Conservation (phyloP, 2,329 filamentous ascomycete species). For the Bipolaris victoriae region DNA sequence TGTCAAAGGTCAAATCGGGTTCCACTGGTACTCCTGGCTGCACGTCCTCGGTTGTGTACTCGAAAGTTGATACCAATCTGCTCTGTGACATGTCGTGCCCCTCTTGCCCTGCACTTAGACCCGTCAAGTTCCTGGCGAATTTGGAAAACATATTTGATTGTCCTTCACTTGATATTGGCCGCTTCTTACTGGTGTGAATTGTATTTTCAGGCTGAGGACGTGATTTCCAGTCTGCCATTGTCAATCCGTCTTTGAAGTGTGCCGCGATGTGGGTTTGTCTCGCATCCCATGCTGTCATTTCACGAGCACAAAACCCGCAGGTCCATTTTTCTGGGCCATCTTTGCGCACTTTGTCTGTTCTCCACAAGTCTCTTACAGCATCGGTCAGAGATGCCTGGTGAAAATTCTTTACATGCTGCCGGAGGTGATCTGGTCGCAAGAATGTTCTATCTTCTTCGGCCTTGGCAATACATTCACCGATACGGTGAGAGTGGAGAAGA, state of each 20-base stretch:
- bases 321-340: slow-evolving; percentile 28
- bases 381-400: slow-evolving; percentile 34
- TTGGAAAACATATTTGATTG: slow-evolving; percentile 4
- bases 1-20: neutral
- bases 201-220: neutral
- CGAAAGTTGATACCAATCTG: neutral
- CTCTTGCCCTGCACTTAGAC: neutral
- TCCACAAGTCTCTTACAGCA: slow-evolving; percentile 38
- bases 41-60: neutral
- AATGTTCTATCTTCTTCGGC: slow-evolving; percentile 39
- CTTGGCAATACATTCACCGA: slow-evolving; percentile 40
- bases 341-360: slow-evolving; percentile 24
- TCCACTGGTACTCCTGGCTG: neutral
- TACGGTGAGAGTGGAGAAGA: slow-evolving; percentile 35
- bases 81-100: neutral
- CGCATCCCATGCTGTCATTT: slow-evolving; percentile 36
- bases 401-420: slow-evolving; percentile 45
- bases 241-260: slow-evolving; percentile 43
- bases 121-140: slow-evolving; percentile 7
- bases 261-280: slow-evolving; percentile 41
- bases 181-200: slow-evolving; percentile 5
- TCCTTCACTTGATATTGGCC: slow-evolving; percentile 8
- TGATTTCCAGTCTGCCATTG: slow-evolving; percentile 38
- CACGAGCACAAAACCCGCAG: slow-evolving; percentile 41
- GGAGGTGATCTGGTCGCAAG: slow-evolving; percentile 41